A percentile compares a stretch with the other conserved stretches of the same genome.
Conservation (phyloP, 1,139 yeast genomes). For the Magnusiomyces fungicola region DNA sequence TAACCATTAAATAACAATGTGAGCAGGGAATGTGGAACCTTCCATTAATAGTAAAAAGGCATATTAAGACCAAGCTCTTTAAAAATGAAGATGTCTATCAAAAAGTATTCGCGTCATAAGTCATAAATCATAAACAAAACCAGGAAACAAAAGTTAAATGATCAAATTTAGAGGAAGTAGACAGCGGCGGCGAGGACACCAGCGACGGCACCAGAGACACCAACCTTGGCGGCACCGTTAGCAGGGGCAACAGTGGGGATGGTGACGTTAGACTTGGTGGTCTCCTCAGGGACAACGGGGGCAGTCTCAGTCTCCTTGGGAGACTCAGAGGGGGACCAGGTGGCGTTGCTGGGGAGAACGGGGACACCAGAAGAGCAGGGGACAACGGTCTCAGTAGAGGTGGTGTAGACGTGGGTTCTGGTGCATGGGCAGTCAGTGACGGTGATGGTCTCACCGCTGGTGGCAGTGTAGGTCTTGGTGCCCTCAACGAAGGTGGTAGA, state of each 20-base stretch:
- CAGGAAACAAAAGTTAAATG: no score
- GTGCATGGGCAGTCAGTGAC: slow-evolving; percentile 49
- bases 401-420: slow-evolving; percentile 42
- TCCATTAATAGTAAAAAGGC: no score
- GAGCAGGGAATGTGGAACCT: no score
- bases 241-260: no score
- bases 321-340: no score
- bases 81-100: no score
- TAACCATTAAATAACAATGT: no score
- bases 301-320: neutral
- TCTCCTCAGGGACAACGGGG: no score
- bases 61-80: no score
- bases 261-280: slow-evolving; percentile 1
- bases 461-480: slow-evolving; percentile 35
- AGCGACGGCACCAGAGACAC: neutral
- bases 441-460: slow-evolving; percentile 39
- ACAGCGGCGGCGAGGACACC: neutral
- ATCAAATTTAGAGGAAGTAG: neutral
- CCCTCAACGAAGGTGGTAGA: slow-evolving; percentile 37
- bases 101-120: no score
- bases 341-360: slow-evolving; percentile 20
- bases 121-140: no score
- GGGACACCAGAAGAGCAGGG: slow-evolving; percentile 28
- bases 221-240: slow-evolving; percentile 1
- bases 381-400: slow-evolving; percentile 37